Base-by-base conservation (phyloP, 495 filamentous ascomycete genomes). In the Aspergillus bertholletiae region DNA sequence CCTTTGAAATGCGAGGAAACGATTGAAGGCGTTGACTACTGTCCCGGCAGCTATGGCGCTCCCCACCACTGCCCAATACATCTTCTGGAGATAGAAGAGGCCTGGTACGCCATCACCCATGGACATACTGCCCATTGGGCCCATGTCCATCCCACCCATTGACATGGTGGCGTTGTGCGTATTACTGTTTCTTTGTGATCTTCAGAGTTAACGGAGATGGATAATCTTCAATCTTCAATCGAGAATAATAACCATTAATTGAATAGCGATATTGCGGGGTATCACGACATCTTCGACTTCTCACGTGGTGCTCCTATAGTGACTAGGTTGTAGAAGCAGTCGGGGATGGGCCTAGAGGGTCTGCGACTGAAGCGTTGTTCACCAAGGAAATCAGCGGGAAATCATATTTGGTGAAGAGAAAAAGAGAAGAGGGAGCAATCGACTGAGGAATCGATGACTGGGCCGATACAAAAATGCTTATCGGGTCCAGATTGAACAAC, bases 61-160 rank as follows among this genome's bases (percentile, higher is more conserved):
- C 1, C 82, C 84, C 15, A 81, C 75, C n/a, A 85, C 76, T 6
- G 73, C 76, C 84, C 84, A 87, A 65, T 86, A 87, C 40, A 78
- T 72, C 57, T 79, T 69, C 51, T 79, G 80, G 53, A 85, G 60
- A 40, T 73, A 59, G 53, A 73, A 69, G 7, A 76, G 67, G 57
- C 67, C 70, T 18, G 77, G 71, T 13, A 79, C 62, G 21, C 78
- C 80, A 39, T 61, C 55, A 22, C 73, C 76, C 69, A 74, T 79
- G 63, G 68, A 72, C 74, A 75, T 79, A 39, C 61, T 55, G 59
- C 61, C 67, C 72, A 70, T 74, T 37, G 15, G 21, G 17, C 37
- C 26, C 50, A 44, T 53, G 4, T 55, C 20, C 54, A 56, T 56
- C 5, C 21, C 40, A 30, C 26, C 24, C 53, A 55, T 55, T n/a